Base-by-base conservation (phyloP, 768 basidiomycete genomes). In the Obba rivulosa region DNA sequence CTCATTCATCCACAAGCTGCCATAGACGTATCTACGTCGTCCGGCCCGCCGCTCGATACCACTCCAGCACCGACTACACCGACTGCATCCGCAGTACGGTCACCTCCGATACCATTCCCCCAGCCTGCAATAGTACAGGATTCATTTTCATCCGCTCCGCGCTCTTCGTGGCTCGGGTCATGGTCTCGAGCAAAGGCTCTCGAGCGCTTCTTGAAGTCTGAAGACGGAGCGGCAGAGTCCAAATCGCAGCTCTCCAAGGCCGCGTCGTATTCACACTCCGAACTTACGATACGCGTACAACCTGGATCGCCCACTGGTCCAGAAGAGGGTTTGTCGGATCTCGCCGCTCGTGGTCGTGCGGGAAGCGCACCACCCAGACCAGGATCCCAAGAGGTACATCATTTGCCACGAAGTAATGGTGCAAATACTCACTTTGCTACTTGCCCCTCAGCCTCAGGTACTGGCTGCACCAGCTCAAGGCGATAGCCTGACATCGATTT, bases 141-240 rank as follows among this genome's bases (percentile, higher is more conserved):
- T 21, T 3, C 17, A 23, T 3, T 38, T 7, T 45, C 45, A 3
- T 24, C 43, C 20, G 41, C 52, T 8, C n/a, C 52, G 0, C 49
- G 48, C 14, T 45, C 52, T 3, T 55, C 57, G 3, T 58, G 57
- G 57, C 55, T 58, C 9, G 48, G 57, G n/a, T 44, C 49, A 10
- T 34, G 55, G 17, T 53, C 54, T 2, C 47, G 48, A 1, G 24
- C 44, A 1, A 49, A 47, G 35, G 44, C 34, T 0, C 43, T 37
- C 3, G 48, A 46, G 28, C 9, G 28, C 11, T 9, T 34, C 3
- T 31, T 34, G 13, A 24, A n/a, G 34, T 24, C 20, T 18, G 34
- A 45, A 24, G 14, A 28, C 11, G 31, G 18, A 2, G 17, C 43
- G 9, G 11, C 24, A 9, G 24, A 34, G 4, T 11, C 20, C 3